Conservation (phyloP, 164 flowering plant species). For the Vitis vinifera region ASM3070453v1 NC_081812.1:12422501-12423000, state of each 20-base stretch:
- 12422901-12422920: too few relatives aligned
- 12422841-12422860: too few relatives aligned
- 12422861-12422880: too few relatives aligned
- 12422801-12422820: too few relatives aligned
- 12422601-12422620: not conserved
- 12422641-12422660: not conserved
- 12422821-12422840: too few relatives aligned
- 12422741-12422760: not conserved
- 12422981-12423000: too few relatives aligned
- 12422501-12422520: conserved; percentile 68
- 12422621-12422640: not conserved
- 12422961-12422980: too few relatives aligned
- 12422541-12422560: conserved; percentile 91
- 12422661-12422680: not conserved
- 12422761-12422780: not conserved
- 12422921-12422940: too few relatives aligned
- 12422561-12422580: not conserved
- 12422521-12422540: conserved; percentile 68
- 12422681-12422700: not conserved
- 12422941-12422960: too few relatives aligned
- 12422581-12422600: not conserved
- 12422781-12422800: too few relatives aligned
- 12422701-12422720: not conserved
- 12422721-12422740: not conserved
- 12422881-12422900: too few relatives aligned